Base-by-base conservation (phyloP, 208 protist species). In the Trypanosoma grayi region DNA sequence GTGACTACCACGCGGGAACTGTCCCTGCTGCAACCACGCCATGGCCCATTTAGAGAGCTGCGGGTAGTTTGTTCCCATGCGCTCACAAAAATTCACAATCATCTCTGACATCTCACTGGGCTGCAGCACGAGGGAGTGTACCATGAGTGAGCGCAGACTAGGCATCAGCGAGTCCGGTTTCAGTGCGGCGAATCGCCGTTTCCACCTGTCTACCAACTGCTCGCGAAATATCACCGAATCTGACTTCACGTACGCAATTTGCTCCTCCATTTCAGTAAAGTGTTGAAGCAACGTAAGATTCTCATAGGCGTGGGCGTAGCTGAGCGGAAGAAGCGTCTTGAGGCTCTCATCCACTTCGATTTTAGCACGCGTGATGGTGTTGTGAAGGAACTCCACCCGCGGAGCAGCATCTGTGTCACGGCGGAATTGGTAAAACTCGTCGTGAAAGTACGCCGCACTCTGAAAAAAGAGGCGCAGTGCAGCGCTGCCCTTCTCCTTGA, bases 231-330 rank as follows among this genome's bases (percentile, higher is more conserved):
- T 76, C 20, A 52, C 20, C 30, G 77, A 81, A 27, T 68, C 47
- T 50, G 66, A 82, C 57, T 89, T 62, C 39, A 74, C 64, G 73
- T 90, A 91, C 40, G 85, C 88, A 11, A 99, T 77, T 18, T 99
- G 85, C 79, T 99, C 98, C 82, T 99, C 98, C 67, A 99, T 92
- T 75, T 99, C 98, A 0, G 92, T 92, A 39, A 99, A 93, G 81
- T 99, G 97, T 79, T 99, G 98, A 60, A 99, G 73, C 53, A 93
- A 71, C 13, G 99, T 95, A 13, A 99, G 67, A 36, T 90, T 87
- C 27, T 97, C 84, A 81, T 99, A 99, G 16, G 91, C 91, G 64
- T 93, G 88, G 10, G 77, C 63, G 77, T 96, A 94, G 73, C 85
- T 94, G 18, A 94, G 69, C 2, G 87, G 84, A 14, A 96, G 60